Conservation (phyloP, 2,329 filamentous ascomycete genomes). For the Hypoxylon sp. region DNA sequence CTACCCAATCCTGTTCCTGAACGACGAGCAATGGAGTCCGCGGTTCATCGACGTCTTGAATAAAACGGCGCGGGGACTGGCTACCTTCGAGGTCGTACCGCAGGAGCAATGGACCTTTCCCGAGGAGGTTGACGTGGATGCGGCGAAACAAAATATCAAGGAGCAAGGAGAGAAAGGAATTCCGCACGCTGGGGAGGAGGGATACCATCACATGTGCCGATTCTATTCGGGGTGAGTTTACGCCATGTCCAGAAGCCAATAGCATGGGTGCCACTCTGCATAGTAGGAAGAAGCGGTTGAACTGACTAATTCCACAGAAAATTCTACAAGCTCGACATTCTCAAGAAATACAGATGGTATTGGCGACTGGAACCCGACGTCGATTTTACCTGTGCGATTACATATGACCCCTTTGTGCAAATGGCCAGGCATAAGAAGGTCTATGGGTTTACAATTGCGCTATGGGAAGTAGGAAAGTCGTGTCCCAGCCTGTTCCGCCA, state of each 20-base stretch:
- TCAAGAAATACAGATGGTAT: conserved; percentile 60
- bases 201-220: conserved; percentile 58
- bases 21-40: conserved; percentile 57
- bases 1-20: conserved; percentile 61
- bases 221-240: conserved; percentile 58
- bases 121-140: conserved; percentile 48
- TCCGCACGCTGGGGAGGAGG: conserved; percentile 55
- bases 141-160: conserved; percentile 51
- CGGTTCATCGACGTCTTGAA: conserved; percentile 55
- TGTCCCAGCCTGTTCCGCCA: conserved; percentile 58
- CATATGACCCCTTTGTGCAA: conserved; percentile 61
- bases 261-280: neutral
- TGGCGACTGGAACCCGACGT: conserved; percentile 61
- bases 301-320: conserved; percentile 48
- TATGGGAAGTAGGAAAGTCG: conserved; percentile 58
- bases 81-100: conserved; percentile 58
- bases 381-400: conserved; percentile 59
- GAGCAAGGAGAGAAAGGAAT: conserved; percentile 51
- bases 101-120: conserved; percentile 57
- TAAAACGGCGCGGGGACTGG: conserved; percentile 52
- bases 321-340: conserved; percentile 57
- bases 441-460: conserved; percentile 59
- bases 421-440: conserved; percentile 59
- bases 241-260: conserved; percentile 1
- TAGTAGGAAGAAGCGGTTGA: neutral